Base-by-base conservation (phyloP, 768 basidiomycete genomes). In the Tricholoma terreum region DNA sequence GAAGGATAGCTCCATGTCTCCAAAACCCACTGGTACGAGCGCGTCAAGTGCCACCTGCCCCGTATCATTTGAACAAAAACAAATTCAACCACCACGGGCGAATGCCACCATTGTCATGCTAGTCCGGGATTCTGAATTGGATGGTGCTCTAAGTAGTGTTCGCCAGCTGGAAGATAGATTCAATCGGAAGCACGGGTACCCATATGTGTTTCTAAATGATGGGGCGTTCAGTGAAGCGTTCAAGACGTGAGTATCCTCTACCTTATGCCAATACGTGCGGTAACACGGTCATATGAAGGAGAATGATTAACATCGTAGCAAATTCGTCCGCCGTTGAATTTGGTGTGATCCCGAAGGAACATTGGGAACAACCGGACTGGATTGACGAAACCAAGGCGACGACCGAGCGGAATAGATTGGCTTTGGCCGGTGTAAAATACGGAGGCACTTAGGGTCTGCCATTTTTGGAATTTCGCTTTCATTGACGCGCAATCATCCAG, bases 201-300 rank as follows among this genome's bases (percentile, higher is more conserved):
- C 92, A 4, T 97, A 90, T 70, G 86, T 93, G 22, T 89, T 97
- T 72, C 75, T 98, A 58, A 96, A 96, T 68, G 94, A 97, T 50
- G 82, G 83, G 60, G 82, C 84, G 0, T 96, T 96, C 70, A 76
- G 80, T 12, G 84, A 87, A 1, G 80, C 83, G 15, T 94, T 95
- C 73, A 90, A 86, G 67, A 73, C 74, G 83, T 84, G 66, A 62
- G 79, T 57, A 30, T n/a, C 55, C 35, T 8, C 15, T 45, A 33
- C 27, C 33, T 4, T 22, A 15, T 52, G 56, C 45, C 50, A 4
- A 46, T 2, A 11, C 14, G 12, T 45, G 11, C 43, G 17, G n/a
- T 17, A 49, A 31, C 30, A n/a, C 17, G 46, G 10, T 30, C 15
- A 4, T 49, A 10, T 31, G 24, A 46, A 49, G 46, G 46, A 49